phyloP scores from a whole-genome alignment of 805 yeast species.

The Danielia oregonensis region DNA sequence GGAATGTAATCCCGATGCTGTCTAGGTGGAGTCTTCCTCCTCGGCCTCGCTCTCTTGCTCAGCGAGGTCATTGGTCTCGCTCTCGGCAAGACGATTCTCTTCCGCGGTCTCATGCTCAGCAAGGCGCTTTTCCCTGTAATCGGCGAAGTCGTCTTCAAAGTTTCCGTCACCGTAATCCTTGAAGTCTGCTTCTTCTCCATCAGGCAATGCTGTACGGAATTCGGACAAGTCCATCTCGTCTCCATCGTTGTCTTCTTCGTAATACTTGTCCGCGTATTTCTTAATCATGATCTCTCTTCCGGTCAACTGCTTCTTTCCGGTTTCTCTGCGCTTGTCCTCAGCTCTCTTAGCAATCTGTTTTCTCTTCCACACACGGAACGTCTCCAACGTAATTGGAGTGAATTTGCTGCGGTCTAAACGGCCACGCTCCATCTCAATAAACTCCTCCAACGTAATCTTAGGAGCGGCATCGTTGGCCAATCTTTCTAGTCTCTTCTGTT shows the following conservation, averaged over 20 bases:
- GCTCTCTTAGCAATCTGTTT: constrained; percentile 59
- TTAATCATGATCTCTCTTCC: constrained; percentile 70
- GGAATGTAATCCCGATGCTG: not conserved
- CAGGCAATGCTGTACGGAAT: constrained; percentile 54
- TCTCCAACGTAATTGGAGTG: constrained; percentile 82
- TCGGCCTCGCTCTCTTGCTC: not conserved
- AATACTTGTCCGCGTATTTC: constrained; percentile 54
- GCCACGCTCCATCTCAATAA: constrained; percentile 88
- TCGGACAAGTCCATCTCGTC: constrained; percentile 56
- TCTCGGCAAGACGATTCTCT: not conserved
- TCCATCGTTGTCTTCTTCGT: constrained; percentile 49
- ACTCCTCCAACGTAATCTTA: constrained; percentile 91
- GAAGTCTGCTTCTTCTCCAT: constrained; percentile 40
- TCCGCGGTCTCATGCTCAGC: constrained; percentile 1
- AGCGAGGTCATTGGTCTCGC: not conserved
- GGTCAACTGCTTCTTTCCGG: constrained; percentile 47
- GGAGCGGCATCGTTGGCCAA: constrained; percentile 82
- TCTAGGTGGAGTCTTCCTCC: constrained; percentile 1
- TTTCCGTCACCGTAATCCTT: constrained; percentile 71
- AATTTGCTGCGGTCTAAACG: constrained; percentile 68
- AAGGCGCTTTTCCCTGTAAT: constrained; percentile 1
- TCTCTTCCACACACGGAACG: constrained; percentile 80
- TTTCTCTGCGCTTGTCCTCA: constrained; percentile 29
- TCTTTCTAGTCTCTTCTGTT: constrained; percentile 85
- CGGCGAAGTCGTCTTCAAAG: constrained; percentile 12